Evolutionary conservation across 2,329 filamentous ascomycete genomes (phyloP).

Genomic region (Grosmannia penicillata): DNA sequence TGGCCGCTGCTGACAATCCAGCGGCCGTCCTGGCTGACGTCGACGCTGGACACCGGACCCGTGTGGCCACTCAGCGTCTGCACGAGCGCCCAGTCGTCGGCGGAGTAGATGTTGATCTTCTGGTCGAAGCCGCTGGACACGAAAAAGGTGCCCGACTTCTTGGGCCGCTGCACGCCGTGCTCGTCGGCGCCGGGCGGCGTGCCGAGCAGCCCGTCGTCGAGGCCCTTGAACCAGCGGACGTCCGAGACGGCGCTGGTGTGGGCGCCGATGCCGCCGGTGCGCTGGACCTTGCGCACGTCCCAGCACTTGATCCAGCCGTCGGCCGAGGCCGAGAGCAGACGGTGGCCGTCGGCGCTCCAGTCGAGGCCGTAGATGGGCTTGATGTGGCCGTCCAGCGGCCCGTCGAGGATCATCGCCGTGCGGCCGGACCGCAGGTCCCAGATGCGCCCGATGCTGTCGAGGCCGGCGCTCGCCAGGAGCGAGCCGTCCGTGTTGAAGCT

Average conservation of each 20-base stretch:
- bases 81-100: slow-evolving; percentile 85
- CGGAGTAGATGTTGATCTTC: slow-evolving; percentile 89
- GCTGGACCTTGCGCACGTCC: slow-evolving; percentile 83
- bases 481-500: slow-evolving; percentile 87
- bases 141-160: slow-evolving; percentile 83
- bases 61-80: slow-evolving; percentile 84
- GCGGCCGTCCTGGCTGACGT: slow-evolving; percentile 69
- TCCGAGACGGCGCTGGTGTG: slow-evolving; percentile 88
- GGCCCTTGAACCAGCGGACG: slow-evolving; percentile 82
- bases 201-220: slow-evolving; percentile 56
- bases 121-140: slow-evolving; percentile 86
- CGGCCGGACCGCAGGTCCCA: slow-evolving; percentile 90
- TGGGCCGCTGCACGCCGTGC: slow-evolving; percentile 53
- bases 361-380: slow-evolving; percentile 87
- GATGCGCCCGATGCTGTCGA: slow-evolving; percentile 87
- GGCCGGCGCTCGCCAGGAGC: slow-evolving; percentile 75
- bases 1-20: slow-evolving; percentile 95
- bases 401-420: slow-evolving; percentile 90
- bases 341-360: slow-evolving; percentile 81
- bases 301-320: slow-evolving; percentile 97
- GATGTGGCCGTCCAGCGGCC: slow-evolving; percentile 66
- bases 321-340: slow-evolving; percentile 81
- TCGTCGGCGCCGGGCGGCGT: slow-evolving; percentile 45
- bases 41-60: slow-evolving; percentile 79
- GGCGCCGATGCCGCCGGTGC: slow-evolving; percentile 73